phyloP scores from a whole-genome alignment of 352 stramenopile species.

The Phytophthora vignae region DNA sequence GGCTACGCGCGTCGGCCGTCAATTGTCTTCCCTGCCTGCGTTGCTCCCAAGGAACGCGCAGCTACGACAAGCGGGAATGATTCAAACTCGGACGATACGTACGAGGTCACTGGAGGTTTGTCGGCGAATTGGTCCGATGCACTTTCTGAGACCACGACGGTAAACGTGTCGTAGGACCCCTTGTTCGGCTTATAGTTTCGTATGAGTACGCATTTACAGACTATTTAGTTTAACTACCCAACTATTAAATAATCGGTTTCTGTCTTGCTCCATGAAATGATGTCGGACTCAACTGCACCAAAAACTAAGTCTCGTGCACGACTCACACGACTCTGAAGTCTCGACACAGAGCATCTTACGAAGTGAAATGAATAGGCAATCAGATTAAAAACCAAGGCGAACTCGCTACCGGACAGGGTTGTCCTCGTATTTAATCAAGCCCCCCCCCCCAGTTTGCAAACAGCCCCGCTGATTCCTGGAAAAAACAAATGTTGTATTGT shows the following conservation, averaged over 20 bases:
- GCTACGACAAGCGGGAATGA: background rate
- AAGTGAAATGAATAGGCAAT: background rate
- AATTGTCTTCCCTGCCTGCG: background rate
- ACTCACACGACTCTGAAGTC: background rate
- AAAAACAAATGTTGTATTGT: no score
- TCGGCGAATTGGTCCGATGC: constrained; percentile 12
- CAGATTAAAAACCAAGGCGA: background rate
- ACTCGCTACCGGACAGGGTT: background rate
- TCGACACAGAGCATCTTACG: background rate
- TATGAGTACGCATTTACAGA: no score
- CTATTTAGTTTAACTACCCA: no score
- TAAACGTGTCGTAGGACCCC: background rate
- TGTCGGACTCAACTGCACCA: no score
- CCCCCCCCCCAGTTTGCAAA: no score
- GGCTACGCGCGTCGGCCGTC: constrained; percentile 6
- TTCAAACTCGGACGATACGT: background rate
- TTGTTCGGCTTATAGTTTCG: background rate
- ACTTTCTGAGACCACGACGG: background rate
- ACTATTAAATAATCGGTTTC: no score
- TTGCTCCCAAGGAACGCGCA: background rate
- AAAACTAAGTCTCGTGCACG: background rate
- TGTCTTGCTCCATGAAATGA: no score
- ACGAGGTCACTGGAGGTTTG: constrained; percentile 2
- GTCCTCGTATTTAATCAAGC: no score
- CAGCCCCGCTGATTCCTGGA: no score